Evolutionary conservation across 176 grass and related monocot species (phyloP), one percentile per base, ranked within the genome.

Genomic region (Musa schizocarpa): DNA sequence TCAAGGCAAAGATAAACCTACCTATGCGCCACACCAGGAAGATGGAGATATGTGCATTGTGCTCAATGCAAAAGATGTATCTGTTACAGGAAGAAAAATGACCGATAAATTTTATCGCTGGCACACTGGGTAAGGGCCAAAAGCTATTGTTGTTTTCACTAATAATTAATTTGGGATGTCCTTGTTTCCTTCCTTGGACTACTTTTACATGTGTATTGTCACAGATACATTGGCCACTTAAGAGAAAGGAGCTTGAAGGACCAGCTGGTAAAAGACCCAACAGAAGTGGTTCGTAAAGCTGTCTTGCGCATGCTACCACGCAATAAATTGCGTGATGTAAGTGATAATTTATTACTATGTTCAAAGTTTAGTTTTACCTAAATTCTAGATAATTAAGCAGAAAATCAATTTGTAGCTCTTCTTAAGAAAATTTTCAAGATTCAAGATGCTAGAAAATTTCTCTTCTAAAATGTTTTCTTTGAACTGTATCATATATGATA

Each of bases 1-100:
- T 69, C 91, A 99, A 81, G 88, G 95, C 53, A 99, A 99, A 87
- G 95, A 99, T 70, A 99, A 99, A 77, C 95, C 95, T 14, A 99
- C 91, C 2, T 99, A 94, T 48, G 67, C 91, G 14, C 95, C 95
- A 27, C 65, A 99, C 85, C 77, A 82, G 68, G 95, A 99, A 83
- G 82, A 94, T 75, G 91, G 95, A 64, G 95, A 99, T 74, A 92
- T 99, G 95, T 99, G 95, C 24, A 57, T 99, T 58, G 86, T 99
- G 65, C 76, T 99, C 62, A 99, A 99, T 86, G 95, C 91, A 50
- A 94, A 99, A 77, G 91, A 99, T 79, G 80, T 99, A 6, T 78
- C 85, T 61, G 86, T 94, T 62, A 94, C 88, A 20, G 95, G 95
- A 80, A 87, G 91, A 69, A 99, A 99, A 81, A 78, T 99, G 95